Evolutionary conservation across 768 basidiomycete genomes (phyloP).

Genomic region (Mycena metata): DNA sequence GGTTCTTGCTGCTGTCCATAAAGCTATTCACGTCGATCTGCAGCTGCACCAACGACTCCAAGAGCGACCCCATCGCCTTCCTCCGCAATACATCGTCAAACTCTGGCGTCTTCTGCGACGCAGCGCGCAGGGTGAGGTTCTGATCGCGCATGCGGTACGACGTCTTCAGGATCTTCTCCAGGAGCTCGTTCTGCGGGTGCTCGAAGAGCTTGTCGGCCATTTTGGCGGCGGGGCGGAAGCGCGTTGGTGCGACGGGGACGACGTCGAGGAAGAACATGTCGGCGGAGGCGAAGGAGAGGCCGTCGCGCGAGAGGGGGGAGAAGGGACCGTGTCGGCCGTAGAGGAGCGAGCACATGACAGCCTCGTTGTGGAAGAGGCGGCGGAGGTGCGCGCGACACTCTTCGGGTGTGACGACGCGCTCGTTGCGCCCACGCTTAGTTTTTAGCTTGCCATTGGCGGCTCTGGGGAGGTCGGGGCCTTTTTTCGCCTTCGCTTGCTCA

Average conservation of each 20-base stretch:
- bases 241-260: slow-evolving; percentile 91
- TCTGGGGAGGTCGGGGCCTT: slow-evolving; percentile 63
- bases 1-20: slow-evolving; percentile 97
- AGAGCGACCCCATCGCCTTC: slow-evolving; percentile 73
- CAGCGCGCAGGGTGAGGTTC: slow-evolving; percentile 73
- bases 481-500: slow-evolving; percentile 60
- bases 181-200: slow-evolving; percentile 94
- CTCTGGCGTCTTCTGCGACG: slow-evolving; percentile 69
- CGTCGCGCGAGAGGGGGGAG: slow-evolving; percentile 69
- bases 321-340: slow-evolving; percentile 95
- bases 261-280: slow-evolving; percentile 99
- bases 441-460: slow-evolving; percentile 86
- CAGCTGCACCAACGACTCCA: slow-evolving; percentile 89
- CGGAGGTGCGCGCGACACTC: slow-evolving; percentile 96
- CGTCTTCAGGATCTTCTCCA: slow-evolving; percentile 84
- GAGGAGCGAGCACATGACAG: slow-evolving; percentile 84
- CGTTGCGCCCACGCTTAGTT: slow-evolving; percentile 83
- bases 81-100: slow-evolving; percentile 65
- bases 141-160: slow-evolving; percentile 85
- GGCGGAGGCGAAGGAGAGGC: slow-evolving; percentile 79
- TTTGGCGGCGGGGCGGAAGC: slow-evolving; percentile 94
- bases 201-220: slow-evolving; percentile 96
- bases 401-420: slow-evolving; percentile 90
- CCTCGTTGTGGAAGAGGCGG: slow-evolving; percentile 86
- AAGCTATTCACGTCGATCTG: slow-evolving; percentile 97